Conservation (phyloP, 352 stramenopile species). For the Phytophthora macrochlamydospora region DNA sequence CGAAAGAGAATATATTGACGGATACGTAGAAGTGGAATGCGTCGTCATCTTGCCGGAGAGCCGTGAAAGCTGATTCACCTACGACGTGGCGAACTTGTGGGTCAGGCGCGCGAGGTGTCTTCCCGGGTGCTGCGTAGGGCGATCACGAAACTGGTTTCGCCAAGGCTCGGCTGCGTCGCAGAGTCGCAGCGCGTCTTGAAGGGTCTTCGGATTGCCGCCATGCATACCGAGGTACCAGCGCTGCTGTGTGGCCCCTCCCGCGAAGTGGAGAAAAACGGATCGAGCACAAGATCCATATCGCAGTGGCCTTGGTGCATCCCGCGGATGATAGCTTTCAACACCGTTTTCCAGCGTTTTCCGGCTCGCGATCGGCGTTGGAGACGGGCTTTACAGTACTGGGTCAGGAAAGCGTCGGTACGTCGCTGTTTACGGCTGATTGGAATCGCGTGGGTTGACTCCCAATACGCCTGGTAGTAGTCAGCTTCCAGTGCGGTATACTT, state of each 20-base stretch:
- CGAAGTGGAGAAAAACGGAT: neutral
- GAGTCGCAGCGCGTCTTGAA: neutral
- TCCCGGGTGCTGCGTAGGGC: neutral
- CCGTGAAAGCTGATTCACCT: neutral
- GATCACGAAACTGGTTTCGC: neutral
- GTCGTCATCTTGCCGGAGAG: neutral
- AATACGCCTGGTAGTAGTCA: neutral
- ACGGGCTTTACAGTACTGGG: neutral
- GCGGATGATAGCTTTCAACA: neutral
- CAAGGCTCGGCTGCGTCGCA: neutral
- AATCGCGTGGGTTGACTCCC: slow-evolving; percentile 1
- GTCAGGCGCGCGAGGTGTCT: neutral
- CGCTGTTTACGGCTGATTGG: neutral
- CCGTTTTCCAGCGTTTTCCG: neutral
- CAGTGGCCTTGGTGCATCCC: neutral
- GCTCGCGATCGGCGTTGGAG: neutral
- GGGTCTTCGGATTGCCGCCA: neutral
- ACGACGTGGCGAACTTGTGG: neutral
- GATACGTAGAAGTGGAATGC: neutral
- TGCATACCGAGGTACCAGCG: neutral
- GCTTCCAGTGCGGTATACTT: neutral
- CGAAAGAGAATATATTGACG: neutral
- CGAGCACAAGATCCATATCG: slow-evolving; percentile 5
- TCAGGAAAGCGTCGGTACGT: neutral
- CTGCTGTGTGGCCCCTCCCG: neutral